Evolutionary conservation across 805 yeast species (phyloP), one percentile per base, ranked within the genome.

Genomic region (Wickerhamomyces alni): DNA sequence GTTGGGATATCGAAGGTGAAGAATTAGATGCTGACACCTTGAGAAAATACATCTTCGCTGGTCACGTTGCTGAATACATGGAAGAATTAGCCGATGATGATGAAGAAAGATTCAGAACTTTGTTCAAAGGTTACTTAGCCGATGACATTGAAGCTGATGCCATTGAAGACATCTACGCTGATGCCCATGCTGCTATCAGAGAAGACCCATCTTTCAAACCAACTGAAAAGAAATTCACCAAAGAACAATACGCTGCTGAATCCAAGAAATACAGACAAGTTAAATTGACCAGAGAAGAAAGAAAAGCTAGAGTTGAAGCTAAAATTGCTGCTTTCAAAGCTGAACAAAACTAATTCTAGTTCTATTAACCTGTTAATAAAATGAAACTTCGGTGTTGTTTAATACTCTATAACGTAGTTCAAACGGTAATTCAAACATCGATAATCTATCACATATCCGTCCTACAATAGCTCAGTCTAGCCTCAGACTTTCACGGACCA

Each of bases 21-120:
- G 99, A 93, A 77, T 82, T 93, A 63, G 99, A 93, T 68, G 87
- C 96, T 62, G 99, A 93, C 69, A 72, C 80, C 59, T 82, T 93
- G 72, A 87, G 97, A 87, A 87, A 87, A 75, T 93, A 93, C 95
- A 93, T 93, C 80, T 84, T 91, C 68, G 98, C 95, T 79, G 98
- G 98, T 73, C 99, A 93, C 85, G 89, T 93, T 66, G 82, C 99
- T 66, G 98, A 93, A 81, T 93, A 93, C 93, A 93, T 93, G 96
- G 99, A 93, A 81, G 98, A 91, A 80, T 86, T 93, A 70, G 91
- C 93, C 72, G 99, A 93, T 66, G 99, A 91, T 72, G 99, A 91
- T 84, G 99, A 91, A 80, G 99, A 91, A 81, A 91, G 93, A 78
- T 91, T 81, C 96, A 81, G 82, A 72, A 80, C 86, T 67, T 79